A percentile compares a stretch with the other conserved stretches of the same genome.
Conservation (phyloP, 202 grass and related monocot species). For the Musa balbisiana region DNA sequence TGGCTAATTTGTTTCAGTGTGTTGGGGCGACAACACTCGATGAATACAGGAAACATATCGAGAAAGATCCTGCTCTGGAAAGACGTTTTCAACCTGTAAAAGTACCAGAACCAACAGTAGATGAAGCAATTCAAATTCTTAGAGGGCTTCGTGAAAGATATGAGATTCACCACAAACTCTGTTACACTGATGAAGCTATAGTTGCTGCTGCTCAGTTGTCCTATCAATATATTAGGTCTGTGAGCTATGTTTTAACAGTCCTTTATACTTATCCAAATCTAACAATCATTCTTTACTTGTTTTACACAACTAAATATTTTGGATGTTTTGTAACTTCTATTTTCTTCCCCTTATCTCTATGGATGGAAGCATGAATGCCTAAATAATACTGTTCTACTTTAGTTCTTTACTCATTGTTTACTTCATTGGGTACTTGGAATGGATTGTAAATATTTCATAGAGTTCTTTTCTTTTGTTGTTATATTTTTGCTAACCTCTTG, state of each 20-base stretch:
- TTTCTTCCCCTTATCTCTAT: no score
- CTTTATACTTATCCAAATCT: no score
- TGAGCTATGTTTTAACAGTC: not conserved
- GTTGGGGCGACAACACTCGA: slow-evolving; percentile 1
- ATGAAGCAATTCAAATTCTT: not conserved
- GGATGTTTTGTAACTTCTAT: no score
- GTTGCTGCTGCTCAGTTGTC: slow-evolving; percentile 6
- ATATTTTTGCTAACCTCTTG: no score
- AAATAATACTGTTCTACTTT: no score
- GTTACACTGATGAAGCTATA: slow-evolving; percentile 3
- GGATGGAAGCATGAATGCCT: no score
- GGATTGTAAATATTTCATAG: no score
- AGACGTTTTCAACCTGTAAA: not conserved
- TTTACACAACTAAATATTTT: no score
- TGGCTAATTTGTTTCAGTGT: not conserved
- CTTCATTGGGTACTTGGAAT: no score
- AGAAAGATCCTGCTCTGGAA: not conserved
- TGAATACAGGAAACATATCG: slow-evolving; percentile 5
- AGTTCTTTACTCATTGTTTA: no score
- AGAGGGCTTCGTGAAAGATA: slow-evolving; percentile 1
- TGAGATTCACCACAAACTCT: slow-evolving; percentile 1
- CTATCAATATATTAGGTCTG: not conserved
- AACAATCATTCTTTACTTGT: no score
- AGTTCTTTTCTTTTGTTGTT: no score
- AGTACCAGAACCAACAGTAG: not conserved